These are phyloP conservation scores for Sporothrix curviconia DNA, from an alignment of 2,329 filamentous ascomycete genomes.

Conservation along the genomic window DNA sequence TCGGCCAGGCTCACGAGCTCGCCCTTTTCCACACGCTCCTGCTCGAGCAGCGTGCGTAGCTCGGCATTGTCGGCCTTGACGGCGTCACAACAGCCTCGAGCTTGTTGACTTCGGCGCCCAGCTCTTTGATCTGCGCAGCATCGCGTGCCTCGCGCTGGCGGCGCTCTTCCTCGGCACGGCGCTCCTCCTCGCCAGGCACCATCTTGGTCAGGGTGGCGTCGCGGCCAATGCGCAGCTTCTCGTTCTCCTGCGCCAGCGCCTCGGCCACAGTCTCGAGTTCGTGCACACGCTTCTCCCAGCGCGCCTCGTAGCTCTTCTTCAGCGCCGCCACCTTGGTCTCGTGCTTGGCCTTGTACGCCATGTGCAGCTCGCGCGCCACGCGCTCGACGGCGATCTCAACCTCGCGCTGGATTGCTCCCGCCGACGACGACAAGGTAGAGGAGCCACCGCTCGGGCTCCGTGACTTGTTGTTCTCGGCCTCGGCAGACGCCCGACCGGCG, in stretches of 20 bases:
- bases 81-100: slow-evolving; percentile 63
- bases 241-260: slow-evolving; percentile 65
- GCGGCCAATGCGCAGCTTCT: slow-evolving; percentile 59
- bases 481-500: slow-evolving; percentile 45
- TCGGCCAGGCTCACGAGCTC: slow-evolving; percentile 76
- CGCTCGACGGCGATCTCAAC: slow-evolving; percentile 83
- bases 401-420: slow-evolving; percentile 41
- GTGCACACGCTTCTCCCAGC: slow-evolving; percentile 81
- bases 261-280: slow-evolving; percentile 69
- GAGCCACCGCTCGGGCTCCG: slow-evolving; percentile 3
- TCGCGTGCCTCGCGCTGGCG: slow-evolving; percentile 56
- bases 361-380: slow-evolving; percentile 87
- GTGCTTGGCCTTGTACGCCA: slow-evolving; percentile 93
- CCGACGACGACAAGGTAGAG: slow-evolving; percentile 38
- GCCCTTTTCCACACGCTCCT: slow-evolving; percentile 75
- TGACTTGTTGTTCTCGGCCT: slow-evolving; percentile 5
- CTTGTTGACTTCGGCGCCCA: slow-evolving; percentile 68
- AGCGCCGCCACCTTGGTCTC: slow-evolving; percentile 91
- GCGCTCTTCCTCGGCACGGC: slow-evolving; percentile 43
- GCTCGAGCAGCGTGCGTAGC: slow-evolving; percentile 59
- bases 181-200: slow-evolving; percentile 36
- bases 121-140: slow-evolving; percentile 59
- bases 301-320: slow-evolving; percentile 75
- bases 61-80: slow-evolving; percentile 64
- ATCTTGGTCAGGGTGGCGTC: slow-evolving; percentile 60